Percentiles rank a stretch among this genome's conserved stretches.
These are phyloP conservation scores for Phytophthora litchii DNA, from an alignment of 352 stramenopile species.

Conservation along the genomic window DNA sequence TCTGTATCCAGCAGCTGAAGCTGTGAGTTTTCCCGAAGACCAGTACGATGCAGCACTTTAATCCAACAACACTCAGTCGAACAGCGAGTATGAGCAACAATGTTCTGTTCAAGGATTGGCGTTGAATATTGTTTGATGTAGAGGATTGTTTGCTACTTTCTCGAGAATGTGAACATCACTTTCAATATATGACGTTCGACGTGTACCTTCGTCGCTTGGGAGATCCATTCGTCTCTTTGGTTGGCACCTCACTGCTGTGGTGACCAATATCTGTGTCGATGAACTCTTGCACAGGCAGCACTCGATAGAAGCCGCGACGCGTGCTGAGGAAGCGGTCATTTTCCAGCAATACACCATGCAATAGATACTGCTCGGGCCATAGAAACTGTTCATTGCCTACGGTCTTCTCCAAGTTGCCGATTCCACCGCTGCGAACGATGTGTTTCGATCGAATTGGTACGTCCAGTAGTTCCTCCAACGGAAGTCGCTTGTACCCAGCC, in stretches of 20 bases:
- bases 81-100: conserved; percentile 9
- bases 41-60: background rate
- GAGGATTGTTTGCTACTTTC: background rate
- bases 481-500: conserved; percentile 47
- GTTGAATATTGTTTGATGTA: conserved; percentile 1
- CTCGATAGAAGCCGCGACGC: conserved; percentile 46
- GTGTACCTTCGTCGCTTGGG: conserved; percentile 43
- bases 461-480: conserved; percentile 56
- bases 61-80: background rate
- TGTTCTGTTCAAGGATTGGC: conserved; percentile 2
- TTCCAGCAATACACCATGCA: conserved; percentile 56
- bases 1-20: conserved; percentile 8
- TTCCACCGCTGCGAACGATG: conserved; percentile 42
- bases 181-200: conserved; percentile 2
- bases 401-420: conserved; percentile 19
- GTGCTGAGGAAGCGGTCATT: conserved; percentile 44
- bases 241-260: background rate
- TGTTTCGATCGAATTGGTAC: conserved; percentile 48
- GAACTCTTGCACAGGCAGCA: conserved; percentile 40
- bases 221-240: conserved; percentile 33
- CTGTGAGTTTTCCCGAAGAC: background rate
- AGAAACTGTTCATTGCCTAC: conserved; percentile 42
- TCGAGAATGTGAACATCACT: too few relatives aligned
- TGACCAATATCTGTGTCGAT: conserved; percentile 17
- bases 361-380: conserved; percentile 42